Conservation (phyloP, 129 eudicot species). For the Helianthus annuus region DNA sequence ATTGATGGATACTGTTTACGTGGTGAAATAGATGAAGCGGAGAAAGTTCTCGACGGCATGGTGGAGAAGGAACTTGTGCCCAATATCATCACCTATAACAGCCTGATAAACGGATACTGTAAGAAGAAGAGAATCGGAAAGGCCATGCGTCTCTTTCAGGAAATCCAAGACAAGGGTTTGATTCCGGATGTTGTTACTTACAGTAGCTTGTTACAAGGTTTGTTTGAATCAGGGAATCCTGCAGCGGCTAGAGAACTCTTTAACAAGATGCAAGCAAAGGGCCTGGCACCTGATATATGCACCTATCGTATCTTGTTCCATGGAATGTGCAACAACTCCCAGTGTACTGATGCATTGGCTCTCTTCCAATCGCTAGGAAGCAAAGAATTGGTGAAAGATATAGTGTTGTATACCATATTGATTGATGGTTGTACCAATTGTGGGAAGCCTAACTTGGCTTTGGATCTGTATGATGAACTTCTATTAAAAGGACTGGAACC, state of each 20-base stretch:
- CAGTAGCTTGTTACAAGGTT: slow-evolving; percentile 19
- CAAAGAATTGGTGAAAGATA: not conserved
- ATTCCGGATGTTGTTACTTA: slow-evolving; percentile 19
- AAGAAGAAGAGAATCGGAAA: slow-evolving; percentile 18
- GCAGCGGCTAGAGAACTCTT: slow-evolving; percentile 16
- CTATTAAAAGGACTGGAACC: slow-evolving; percentile 13
- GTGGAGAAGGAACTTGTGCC: slow-evolving; percentile 16
- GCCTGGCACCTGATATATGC: slow-evolving; percentile 10
- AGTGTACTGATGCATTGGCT: slow-evolving; percentile 18
- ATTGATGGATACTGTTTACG: slow-evolving; percentile 43
- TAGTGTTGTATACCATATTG: slow-evolving; percentile 12
- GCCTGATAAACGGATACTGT: slow-evolving; percentile 28
- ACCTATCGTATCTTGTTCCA: slow-evolving; percentile 12
- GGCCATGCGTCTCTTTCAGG: slow-evolving; percentile 29
- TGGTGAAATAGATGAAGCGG: slow-evolving; percentile 31
- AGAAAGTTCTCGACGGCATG: slow-evolving; percentile 22
- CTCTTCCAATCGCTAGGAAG: slow-evolving; percentile 3
- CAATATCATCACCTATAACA: slow-evolving; percentile 24
- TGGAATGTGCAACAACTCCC: slow-evolving; percentile 10
- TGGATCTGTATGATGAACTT: slow-evolving; percentile 1
- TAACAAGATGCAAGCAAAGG: slow-evolving; percentile 18
- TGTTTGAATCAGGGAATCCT: slow-evolving; percentile 20
- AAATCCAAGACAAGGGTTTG: slow-evolving; percentile 26
- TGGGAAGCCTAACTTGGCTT: slow-evolving; percentile 11
- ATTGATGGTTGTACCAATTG: slow-evolving; percentile 22